These are phyloP conservation scores for Cryphonectria nitschkei DNA, from an alignment of 2,329 filamentous ascomycete species.

Conservation along the genomic window DNA sequence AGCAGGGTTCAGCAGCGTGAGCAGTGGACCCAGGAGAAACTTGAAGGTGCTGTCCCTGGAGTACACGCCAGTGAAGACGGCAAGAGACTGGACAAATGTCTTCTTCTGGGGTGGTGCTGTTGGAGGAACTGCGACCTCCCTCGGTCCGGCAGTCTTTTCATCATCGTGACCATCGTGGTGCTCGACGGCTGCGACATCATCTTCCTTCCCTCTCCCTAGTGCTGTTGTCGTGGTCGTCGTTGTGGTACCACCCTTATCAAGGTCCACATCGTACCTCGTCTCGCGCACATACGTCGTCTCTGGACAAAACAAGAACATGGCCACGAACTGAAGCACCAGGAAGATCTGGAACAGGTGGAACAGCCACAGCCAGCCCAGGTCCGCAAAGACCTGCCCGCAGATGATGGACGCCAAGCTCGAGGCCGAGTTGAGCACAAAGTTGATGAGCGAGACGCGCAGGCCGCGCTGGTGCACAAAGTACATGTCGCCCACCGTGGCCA, in stretches of 20 bases:
- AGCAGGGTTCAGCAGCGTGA: constrained; percentile 44
- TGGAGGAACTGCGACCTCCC: not conserved
- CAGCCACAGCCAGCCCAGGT: constrained; percentile 36
- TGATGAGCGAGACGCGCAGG: constrained; percentile 30
- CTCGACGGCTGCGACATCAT: not conserved
- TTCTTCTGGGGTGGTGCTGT: not conserved
- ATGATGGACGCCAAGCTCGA: constrained; percentile 32
- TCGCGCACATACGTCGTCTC: constrained; percentile 43
- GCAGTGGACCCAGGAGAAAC: constrained; percentile 38
- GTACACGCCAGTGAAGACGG: constrained; percentile 10
- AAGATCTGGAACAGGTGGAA: constrained; percentile 43
- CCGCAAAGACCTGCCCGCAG: constrained; percentile 31
- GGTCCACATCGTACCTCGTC: constrained; percentile 9
- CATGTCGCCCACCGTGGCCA: constrained; percentile 35
- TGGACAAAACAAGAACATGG: constrained; percentile 43
- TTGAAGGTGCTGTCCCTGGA: constrained; percentile 17
- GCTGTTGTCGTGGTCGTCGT: no score
- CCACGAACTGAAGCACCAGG: constrained; percentile 36
- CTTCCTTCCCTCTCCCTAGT: not conserved
- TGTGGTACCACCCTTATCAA: not conserved
- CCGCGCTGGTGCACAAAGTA: constrained; percentile 39
- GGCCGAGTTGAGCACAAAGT: constrained; percentile 28
- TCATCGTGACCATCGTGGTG: not conserved
- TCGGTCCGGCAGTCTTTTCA: not conserved
- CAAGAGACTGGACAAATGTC: constrained; percentile 8